These are phyloP conservation scores for Euphorbia pulcherrima DNA, from an alignment of 345 rosid genomes.

Conservation along the genomic window DNA sequence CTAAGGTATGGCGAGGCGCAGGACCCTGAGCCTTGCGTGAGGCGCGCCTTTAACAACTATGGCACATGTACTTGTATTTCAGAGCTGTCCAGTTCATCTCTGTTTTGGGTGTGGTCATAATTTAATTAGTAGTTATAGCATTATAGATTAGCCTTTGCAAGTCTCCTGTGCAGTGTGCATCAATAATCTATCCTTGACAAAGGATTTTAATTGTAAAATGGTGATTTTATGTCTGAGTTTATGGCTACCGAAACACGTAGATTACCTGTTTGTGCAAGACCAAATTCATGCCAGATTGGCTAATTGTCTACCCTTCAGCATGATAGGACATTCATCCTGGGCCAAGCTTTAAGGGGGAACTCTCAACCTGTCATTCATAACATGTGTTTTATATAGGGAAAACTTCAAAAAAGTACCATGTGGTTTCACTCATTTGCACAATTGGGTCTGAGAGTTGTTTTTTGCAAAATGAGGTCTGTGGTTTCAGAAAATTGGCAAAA, in stretches of 20 bases:
- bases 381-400: no score
- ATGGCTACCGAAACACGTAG: neutral
- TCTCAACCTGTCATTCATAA: neutral
- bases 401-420: no score
- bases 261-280: neutral
- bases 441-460: no score
- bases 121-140: no score
- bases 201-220: neutral
- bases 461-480: no score
- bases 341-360: neutral
- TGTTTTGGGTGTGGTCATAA: neutral
- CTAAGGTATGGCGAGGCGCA: no score
- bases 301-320: neutral
- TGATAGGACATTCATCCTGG: neutral
- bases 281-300: neutral
- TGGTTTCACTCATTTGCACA: no score
- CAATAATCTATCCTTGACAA: neutral
- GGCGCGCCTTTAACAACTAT: no score
- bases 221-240: neutral
- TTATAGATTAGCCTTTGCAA: neutral
- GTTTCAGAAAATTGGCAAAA: no score
- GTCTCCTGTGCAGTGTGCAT: neutral
- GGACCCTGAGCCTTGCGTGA: no score
- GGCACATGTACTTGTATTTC: neutral
- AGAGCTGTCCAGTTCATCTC: neutral